Evolutionary conservation across 345 rosid species (phyloP).

Genomic region (Melaleuca quinquenervia): DNA sequence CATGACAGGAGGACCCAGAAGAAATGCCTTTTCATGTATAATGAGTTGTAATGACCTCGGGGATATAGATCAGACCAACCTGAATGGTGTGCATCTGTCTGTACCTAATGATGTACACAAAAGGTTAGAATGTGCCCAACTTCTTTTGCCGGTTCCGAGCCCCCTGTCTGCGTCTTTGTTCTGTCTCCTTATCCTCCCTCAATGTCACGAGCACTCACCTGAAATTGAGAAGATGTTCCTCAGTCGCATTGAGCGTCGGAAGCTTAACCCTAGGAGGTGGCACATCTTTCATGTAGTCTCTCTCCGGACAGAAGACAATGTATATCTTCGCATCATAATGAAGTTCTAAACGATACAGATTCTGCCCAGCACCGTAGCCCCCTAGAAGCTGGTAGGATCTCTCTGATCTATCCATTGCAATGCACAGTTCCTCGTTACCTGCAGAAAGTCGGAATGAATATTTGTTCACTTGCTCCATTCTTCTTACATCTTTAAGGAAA

Average conservation of each 20-base stretch:
- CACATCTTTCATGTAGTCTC: slow-evolving; percentile 1
- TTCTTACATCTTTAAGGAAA: not conserved
- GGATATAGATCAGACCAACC: not conserved
- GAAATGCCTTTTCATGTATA: not conserved
- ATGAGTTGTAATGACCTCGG: not conserved
- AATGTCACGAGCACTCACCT: not conserved
- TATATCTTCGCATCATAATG: slow-evolving; percentile 12
- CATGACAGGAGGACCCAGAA: not conserved
- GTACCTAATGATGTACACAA: not conserved
- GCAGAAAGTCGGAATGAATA: not conserved
- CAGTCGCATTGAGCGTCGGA: slow-evolving; percentile 36
- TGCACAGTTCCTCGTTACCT: slow-evolving; percentile 72
- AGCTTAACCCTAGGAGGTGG: slow-evolving; percentile 45
- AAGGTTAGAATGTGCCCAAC: not conserved
- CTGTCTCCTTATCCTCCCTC: not conserved
- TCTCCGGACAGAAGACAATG: slow-evolving; percentile 39
- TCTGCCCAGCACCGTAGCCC: slow-evolving; percentile 72
- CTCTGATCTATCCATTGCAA: slow-evolving; percentile 79
- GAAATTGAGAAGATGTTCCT: slow-evolving; percentile 17
- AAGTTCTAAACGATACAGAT: slow-evolving; percentile 38
- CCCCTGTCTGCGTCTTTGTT: not conserved
- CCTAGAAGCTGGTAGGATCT: slow-evolving; percentile 78
- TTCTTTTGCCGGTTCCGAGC: not conserved
- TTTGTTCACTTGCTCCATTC: not conserved
- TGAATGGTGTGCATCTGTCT: not conserved